Conservation (phyloP, 768 basidiomycete species). For the Flagelloscypha sp. region DNA sequence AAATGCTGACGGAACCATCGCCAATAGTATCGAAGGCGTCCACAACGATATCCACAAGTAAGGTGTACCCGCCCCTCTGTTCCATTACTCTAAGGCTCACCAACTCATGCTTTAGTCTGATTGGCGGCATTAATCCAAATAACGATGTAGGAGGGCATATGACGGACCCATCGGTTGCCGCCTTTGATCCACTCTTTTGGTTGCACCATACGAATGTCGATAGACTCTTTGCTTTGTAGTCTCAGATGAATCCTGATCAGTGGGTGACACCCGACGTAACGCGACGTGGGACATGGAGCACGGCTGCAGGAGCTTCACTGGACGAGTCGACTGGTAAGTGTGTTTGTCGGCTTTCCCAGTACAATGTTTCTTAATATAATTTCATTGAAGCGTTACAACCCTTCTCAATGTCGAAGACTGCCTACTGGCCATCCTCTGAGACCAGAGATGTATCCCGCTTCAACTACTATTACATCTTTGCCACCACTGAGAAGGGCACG, state of each 20-base stretch:
- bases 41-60: conserved; percentile 36
- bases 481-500: not conserved
- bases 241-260: conserved; percentile 32
- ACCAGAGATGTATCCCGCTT: conserved; percentile 23
- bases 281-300: conserved; percentile 24
- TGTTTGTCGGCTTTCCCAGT: not conserved
- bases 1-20: conserved; percentile 27
- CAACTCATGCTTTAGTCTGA: conserved; percentile 1
- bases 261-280: conserved; percentile 25
- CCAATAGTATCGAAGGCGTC: conserved; percentile 42
- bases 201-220: conserved; percentile 49
- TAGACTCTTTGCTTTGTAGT: conserved; percentile 43
- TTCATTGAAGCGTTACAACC: conserved; percentile 31
- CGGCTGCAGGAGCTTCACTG: conserved; percentile 18
- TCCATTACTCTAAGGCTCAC: not conserved
- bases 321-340: conserved; percentile 22
- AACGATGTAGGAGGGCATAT: no score
- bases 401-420: conserved; percentile 31
- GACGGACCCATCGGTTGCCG: conserved; percentile 31
- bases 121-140: conserved; percentile 31
- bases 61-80: conserved; percentile 16
- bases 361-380: not conserved
- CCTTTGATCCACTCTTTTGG: conserved; percentile 47
- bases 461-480: conserved; percentile 25
- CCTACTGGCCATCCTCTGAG: conserved; percentile 31